phyloP scores from a whole-genome alignment of 2,329 filamentous ascomycete species.

The Fonsecaea erecta region DNA sequence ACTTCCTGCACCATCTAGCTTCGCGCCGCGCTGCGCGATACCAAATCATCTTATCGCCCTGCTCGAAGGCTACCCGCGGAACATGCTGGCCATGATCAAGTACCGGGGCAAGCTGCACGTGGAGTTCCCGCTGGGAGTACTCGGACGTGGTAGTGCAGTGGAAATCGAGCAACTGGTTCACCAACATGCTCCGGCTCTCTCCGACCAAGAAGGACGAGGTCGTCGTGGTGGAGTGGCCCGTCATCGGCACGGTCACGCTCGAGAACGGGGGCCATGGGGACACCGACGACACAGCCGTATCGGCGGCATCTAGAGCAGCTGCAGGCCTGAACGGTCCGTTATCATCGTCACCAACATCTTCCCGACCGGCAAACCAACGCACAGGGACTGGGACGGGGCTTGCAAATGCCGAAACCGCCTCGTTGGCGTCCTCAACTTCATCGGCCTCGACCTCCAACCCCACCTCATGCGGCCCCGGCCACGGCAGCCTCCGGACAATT shows the following conservation, averaged over 20 bases:
- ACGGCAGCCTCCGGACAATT: not conserved
- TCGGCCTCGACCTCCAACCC: not conserved
- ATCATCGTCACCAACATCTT: slow-evolving; percentile 2
- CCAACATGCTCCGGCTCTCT: slow-evolving; percentile 34
- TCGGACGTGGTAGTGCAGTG: slow-evolving; percentile 34
- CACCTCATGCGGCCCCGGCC: too few relatives aligned
- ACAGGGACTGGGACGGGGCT: not conserved
- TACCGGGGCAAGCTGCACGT: slow-evolving; percentile 38
- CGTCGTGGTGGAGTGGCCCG: slow-evolving; percentile 38
- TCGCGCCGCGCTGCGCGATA: slow-evolving; percentile 26
- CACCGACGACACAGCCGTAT: not conserved
- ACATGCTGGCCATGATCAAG: slow-evolving; percentile 37
- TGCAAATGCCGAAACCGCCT: not conserved
- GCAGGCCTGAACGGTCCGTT: too few relatives aligned
- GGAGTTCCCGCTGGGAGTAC: slow-evolving; percentile 37
- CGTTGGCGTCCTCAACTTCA: not conserved
- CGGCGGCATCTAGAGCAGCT: not conserved
- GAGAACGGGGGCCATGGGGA: slow-evolving; percentile 9
- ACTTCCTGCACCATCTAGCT: slow-evolving; percentile 19
- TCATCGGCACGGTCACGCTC: slow-evolving; percentile 25
- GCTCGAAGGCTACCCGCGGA: slow-evolving; percentile 40
- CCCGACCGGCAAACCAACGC: not conserved
- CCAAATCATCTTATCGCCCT: slow-evolving; percentile 26
- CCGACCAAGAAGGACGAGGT: slow-evolving; percentile 39
- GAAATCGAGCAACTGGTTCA: slow-evolving; percentile 37